Evolutionary conservation across 495 filamentous ascomycete genomes (phyloP).

Genomic region (Penicillium silybi): DNA sequence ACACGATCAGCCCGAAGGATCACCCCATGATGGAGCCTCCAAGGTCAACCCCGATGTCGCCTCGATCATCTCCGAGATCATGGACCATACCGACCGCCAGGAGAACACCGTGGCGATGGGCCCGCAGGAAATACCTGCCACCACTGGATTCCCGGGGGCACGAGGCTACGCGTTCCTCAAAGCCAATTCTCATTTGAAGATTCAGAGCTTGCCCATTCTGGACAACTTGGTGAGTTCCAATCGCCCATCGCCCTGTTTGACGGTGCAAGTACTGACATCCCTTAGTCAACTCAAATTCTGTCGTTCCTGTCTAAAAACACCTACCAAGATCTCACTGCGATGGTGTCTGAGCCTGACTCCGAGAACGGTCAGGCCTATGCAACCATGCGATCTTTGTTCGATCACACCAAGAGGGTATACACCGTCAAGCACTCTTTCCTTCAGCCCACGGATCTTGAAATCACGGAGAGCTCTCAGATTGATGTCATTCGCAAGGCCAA

Average conservation of each 20-base stretch:
- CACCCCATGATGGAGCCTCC: constrained; percentile 16
- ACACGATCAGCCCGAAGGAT: constrained; percentile 17
- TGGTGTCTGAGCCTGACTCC: constrained; percentile 68
- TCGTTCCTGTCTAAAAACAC: constrained; percentile 63
- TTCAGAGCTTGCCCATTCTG: constrained; percentile 66
- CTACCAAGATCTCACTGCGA: constrained; percentile 68
- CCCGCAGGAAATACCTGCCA: constrained; percentile 32
- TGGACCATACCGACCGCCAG: constrained; percentile 46
- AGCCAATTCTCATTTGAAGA: constrained; percentile 56
- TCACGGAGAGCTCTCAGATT: constrained; percentile 61
- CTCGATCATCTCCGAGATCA: constrained; percentile 42
- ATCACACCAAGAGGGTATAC: constrained; percentile 76
- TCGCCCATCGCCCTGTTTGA: not conserved
- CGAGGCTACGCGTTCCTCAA: constrained; percentile 45
- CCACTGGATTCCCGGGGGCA: constrained; percentile 26
- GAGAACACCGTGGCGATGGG: constrained; percentile 43
- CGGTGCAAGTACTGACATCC: constrained; percentile 1
- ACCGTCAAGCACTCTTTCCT: constrained; percentile 67
- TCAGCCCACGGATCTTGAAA: constrained; percentile 65
- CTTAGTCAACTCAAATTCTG: constrained; percentile 67
- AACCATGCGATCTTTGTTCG: constrained; percentile 74
- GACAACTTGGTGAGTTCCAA: constrained; percentile 60
- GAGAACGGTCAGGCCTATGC: constrained; percentile 78
- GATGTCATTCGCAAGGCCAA: constrained; percentile 83
- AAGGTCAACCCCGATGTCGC: constrained; percentile 33